phyloP scores from a whole-genome alignment of 805 yeast species.

The Jamesozyma piceae region DNA sequence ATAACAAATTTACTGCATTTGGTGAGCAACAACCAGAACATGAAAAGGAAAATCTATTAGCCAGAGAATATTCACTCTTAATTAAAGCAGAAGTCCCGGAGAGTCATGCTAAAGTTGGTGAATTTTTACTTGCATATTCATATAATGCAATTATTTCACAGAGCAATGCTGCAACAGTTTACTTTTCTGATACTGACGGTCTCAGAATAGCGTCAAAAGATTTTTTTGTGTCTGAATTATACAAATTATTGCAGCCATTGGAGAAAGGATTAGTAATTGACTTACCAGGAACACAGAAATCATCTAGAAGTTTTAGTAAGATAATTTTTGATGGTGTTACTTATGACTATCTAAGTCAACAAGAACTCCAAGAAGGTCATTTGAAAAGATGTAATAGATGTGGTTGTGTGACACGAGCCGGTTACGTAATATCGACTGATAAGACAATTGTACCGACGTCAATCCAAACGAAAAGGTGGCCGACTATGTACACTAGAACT shows the following conservation, averaged over 20 bases:
- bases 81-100: conserved; percentile 55
- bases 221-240: conserved; percentile 24
- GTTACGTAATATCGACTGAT: conserved; percentile 25
- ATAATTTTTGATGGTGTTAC: conserved; percentile 28
- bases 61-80: conserved; percentile 34
- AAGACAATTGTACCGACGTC: conserved; percentile 29
- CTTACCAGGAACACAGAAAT: conserved; percentile 25
- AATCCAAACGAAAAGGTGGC: conserved; percentile 31
- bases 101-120: conserved; percentile 26
- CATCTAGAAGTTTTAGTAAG: conserved; percentile 32
- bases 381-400: conserved; percentile 46
- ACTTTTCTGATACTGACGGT: conserved; percentile 26
- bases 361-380: conserved; percentile 17
- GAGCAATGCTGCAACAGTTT: conserved; percentile 24
- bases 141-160: conserved; percentile 24
- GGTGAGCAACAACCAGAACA: conserved; percentile 24
- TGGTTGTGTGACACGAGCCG: conserved; percentile 37
- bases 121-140: conserved; percentile 23
- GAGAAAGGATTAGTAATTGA: conserved; percentile 38
- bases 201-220: conserved; percentile 25
- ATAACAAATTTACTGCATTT: conserved; percentile 22
- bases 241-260: conserved; percentile 32
- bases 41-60: conserved; percentile 4
- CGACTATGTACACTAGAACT: conserved; percentile 27
- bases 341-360: conserved; percentile 19